phyloP scores from a whole-genome alignment of 352 stramenopile genomes.

The Phytophthora colocasiae region DNA sequence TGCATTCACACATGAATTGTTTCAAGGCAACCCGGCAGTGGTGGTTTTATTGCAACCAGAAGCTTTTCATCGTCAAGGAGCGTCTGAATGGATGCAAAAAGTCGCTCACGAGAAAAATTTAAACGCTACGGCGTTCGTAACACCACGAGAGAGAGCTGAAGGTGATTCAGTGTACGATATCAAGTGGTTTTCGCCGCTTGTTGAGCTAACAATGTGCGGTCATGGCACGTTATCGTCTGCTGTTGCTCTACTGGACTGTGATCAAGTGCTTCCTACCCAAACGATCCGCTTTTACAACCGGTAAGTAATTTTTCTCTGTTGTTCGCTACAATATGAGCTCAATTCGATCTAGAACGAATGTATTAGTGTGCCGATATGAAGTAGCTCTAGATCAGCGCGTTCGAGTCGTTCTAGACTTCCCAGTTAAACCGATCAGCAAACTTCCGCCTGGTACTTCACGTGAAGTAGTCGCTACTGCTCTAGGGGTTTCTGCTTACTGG shows the following conservation, averaged over 20 bases:
- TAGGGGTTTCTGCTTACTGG: background rate
- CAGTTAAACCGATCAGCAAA: background rate
- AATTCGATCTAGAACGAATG: slow-evolving; percentile 4
- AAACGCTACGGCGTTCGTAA: slow-evolving; percentile 4
- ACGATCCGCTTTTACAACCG: slow-evolving; percentile 11
- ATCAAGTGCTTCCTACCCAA: slow-evolving; percentile 3
- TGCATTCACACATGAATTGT: slow-evolving; percentile 4
- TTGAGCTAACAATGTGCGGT: slow-evolving; percentile 8
- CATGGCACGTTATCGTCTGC: slow-evolving; percentile 12
- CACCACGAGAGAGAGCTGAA: background rate
- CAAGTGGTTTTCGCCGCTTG: slow-evolving; percentile 8
- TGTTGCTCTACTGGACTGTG: slow-evolving; percentile 5
- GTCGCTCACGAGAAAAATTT: slow-evolving; percentile 11
- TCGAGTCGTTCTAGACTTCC: slow-evolving; percentile 13
- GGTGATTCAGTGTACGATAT: slow-evolving; percentile 5
- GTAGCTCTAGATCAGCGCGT: background rate
- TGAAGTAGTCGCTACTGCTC: slow-evolving; percentile 6
- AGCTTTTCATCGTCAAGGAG: background rate
- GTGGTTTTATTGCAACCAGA: slow-evolving; percentile 1
- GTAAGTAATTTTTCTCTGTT: background rate
- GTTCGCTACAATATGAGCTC: background rate
- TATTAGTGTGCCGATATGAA: slow-evolving; percentile 13
- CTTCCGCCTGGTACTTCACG: background rate
- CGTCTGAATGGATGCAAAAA: slow-evolving; percentile 9
- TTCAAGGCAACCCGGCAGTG: slow-evolving; percentile 7